phyloP scores from a whole-genome alignment of 352 stramenopile species.

The Phytophthora sp. region DNA sequence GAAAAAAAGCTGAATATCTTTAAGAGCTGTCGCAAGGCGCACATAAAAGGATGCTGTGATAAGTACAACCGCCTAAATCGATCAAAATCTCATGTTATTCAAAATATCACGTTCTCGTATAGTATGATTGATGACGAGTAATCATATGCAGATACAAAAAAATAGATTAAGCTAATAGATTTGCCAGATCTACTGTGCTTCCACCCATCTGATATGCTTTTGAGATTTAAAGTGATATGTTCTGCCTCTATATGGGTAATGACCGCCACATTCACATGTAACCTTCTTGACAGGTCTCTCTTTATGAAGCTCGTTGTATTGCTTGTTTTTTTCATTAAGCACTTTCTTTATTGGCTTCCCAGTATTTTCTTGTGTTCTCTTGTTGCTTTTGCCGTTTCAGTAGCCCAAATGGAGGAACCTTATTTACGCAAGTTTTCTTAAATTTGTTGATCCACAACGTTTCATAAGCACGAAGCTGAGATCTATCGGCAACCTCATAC shows the following conservation, averaged over 20 bases:
- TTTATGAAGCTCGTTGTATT: slow-evolving; percentile 1
- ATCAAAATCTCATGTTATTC: slow-evolving; percentile 2
- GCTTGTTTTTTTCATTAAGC: slow-evolving; percentile 6
- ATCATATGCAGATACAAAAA: background rate
- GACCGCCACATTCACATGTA: background rate
- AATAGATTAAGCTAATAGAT: background rate
- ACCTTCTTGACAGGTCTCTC: background rate
- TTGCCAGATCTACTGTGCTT: background rate
- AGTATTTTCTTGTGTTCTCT: background rate
- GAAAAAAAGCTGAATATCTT: slow-evolving; percentile 5
- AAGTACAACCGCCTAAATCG: slow-evolving; percentile 4
- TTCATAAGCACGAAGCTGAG: background rate
- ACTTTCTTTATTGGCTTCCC: background rate
- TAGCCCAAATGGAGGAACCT: background rate
- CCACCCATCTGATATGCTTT: slow-evolving; percentile 1
- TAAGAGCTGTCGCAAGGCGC: slow-evolving; percentile 4
- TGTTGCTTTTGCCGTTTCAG: background rate
- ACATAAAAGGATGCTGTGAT: slow-evolving; percentile 11
- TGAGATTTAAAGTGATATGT: slow-evolving; percentile 7
- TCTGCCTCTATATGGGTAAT: background rate
- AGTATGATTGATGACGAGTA: background rate
- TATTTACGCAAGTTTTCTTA: slow-evolving; percentile 3
- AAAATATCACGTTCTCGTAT: background rate
- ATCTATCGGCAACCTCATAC: background rate
- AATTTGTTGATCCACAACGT: slow-evolving; percentile 5